These are phyloP conservation scores for Heliocybe sulcata DNA, from an alignment of 1,284 basidiomycete species.

Conservation along the genomic window DNA sequence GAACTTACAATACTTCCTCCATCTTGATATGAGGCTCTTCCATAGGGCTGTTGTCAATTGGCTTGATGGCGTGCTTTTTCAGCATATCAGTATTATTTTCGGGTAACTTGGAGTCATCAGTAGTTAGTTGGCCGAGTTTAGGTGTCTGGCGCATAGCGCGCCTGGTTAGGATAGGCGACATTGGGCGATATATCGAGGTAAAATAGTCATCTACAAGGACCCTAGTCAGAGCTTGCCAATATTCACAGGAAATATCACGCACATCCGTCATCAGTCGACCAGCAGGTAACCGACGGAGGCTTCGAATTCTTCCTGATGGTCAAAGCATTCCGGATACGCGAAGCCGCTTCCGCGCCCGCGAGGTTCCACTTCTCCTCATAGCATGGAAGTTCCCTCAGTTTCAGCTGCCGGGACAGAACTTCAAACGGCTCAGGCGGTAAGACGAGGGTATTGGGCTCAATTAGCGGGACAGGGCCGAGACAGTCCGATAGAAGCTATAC, in stretches of 20 bases:
- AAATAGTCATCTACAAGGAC: no score
- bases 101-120: no score
- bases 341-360: not conserved
- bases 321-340: not conserved
- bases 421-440: conserved; percentile 1
- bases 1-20: no score
- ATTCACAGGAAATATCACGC: not conserved
- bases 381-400: not conserved
- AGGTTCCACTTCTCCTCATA: not conserved
- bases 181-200: not conserved
- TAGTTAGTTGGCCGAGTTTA: not conserved
- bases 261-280: conserved; percentile 1
- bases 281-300: not conserved
- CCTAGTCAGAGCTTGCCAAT: no score
- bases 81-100: not conserved
- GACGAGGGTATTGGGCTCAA: not conserved
- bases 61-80: not conserved
- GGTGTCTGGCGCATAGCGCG: not conserved
- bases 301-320: not conserved
- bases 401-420: not conserved
- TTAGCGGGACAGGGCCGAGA: not conserved
- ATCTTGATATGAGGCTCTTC: not conserved
- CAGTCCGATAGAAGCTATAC: not conserved
- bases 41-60: not conserved
- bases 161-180: not conserved